phyloP scores from a whole-genome alignment of 2,329 filamentous ascomycete species.

The Gaeumannomyces sp. region DNA sequence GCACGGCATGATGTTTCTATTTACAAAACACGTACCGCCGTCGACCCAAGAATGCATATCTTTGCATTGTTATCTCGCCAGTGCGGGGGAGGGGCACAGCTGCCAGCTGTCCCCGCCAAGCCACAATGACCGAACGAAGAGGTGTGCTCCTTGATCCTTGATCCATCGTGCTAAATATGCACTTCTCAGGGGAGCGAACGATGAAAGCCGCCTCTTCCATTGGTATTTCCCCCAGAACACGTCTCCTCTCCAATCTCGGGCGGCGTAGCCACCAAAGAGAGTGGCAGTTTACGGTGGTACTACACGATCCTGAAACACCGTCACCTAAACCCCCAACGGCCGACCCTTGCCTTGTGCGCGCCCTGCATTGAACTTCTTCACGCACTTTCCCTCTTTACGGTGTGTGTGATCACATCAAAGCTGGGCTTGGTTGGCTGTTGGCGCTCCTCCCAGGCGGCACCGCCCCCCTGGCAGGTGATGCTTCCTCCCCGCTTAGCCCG shows the following conservation, averaged over 20 bases:
- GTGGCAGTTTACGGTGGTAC: neutral
- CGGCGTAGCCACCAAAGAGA: neutral
- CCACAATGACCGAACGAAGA: no score
- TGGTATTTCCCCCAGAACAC: neutral
- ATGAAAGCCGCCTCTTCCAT: neutral
- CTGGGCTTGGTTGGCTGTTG: neutral
- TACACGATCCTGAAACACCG: neutral
- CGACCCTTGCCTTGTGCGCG: neutral
- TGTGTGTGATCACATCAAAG: neutral
- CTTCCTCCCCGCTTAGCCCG: neutral
- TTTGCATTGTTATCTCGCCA: neutral
- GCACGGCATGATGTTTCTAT: neutral
- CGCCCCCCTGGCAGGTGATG: no score
- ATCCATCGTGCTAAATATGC: neutral
- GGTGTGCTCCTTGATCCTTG: neutral
- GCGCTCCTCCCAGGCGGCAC: no score
- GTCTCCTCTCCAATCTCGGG: neutral
- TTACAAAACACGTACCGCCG: neutral
- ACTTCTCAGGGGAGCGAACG: neutral
- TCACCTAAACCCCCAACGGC: neutral
- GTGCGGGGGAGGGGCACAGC: neutral
- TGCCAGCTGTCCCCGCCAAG: neutral
- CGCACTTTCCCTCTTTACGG: neutral
- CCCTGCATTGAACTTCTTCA: neutral
- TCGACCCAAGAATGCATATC: neutral